Evolutionary conservation across 2,329 filamentous ascomycete species (phyloP), one percentile per base, ranked within the genome.

Genomic region (Trichoderma sp.): DNA sequence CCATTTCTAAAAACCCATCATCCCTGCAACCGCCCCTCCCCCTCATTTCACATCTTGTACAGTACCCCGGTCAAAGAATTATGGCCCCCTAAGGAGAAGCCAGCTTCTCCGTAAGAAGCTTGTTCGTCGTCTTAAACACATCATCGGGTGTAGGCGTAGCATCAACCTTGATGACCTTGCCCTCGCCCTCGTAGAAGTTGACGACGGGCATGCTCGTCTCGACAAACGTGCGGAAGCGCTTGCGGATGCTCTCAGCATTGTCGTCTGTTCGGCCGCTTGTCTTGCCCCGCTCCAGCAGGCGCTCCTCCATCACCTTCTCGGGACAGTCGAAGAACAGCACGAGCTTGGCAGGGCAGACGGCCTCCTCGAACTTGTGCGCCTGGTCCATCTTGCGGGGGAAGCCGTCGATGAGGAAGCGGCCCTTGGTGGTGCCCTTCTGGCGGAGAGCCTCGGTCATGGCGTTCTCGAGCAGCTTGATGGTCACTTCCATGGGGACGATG

Each of bases 401-500:
- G 13, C 95, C 91, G 78, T 89, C 87, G 73, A 90, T 88, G 67
- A 90, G 81, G 84, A 98, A 98, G 74, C 91, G 89, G 64, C 86
- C 86, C 78, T 88, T 90, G 71, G 76, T 75, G 64, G 71, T 73
- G 61, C 76, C 74, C 13, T 82, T 79, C 67, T 84, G 80, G 67
- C 84, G 76, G 63, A 97, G 87, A 13, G 87, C 84, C 9, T 86
- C 88, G 67, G 84, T 85, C 92, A 99, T 98, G 68, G 94, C 93
- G 80, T 97, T 97, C 81, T 97, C 94, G 52, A 99, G 87, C 39
- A 99, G 83, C 75, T 94, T 90, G 69, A 99, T 91, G 5, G 95
- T 99, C 60, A 98, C 93, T 80, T 98, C 94, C 92, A 97, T 97
- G n/a, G 95, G 95, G 71, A 99, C 95, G 79, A 99, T 99, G 74